A percentile compares a stretch with the other conserved stretches of the same genome.
Evolutionary conservation across 2,329 filamentous ascomycete genomes (phyloP).

Genomic region (Arthrinium puccinioides): DNA sequence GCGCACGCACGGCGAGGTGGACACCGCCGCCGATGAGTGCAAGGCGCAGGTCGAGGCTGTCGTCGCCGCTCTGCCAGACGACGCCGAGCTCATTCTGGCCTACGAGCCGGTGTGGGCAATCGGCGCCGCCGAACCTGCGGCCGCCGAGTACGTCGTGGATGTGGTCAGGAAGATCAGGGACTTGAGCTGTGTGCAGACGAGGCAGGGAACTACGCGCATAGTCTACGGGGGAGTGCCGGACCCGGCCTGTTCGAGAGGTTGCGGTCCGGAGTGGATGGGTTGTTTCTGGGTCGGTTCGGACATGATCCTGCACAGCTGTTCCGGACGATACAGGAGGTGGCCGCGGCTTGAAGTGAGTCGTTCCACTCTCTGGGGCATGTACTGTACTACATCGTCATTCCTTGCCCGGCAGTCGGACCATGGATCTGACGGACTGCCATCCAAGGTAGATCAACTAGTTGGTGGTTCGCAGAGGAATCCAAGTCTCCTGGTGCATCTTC

Average conservation of each 20-base stretch:
- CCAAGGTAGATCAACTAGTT: too few species aligned
- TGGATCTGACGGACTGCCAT: too few species aligned
- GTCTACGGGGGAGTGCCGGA: constrained; percentile 81
- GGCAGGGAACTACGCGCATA: constrained; percentile 56
- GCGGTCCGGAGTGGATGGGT: constrained; percentile 64
- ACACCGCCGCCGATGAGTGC: constrained; percentile 58
- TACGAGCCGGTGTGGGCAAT: constrained; percentile 92
- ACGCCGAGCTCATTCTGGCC: constrained; percentile 66
- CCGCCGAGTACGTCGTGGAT: constrained; percentile 62
- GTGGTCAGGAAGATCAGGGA: constrained; percentile 59
- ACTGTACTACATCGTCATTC: too few species aligned
- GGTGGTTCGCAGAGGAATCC: too few species aligned
- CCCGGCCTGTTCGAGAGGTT: constrained; percentile 67
- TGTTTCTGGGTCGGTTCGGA: constrained; percentile 76
- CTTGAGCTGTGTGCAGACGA: constrained; percentile 40
- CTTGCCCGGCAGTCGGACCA: too few species aligned
- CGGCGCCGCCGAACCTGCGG: constrained; percentile 64
- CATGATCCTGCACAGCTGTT: constrained; percentile 68
- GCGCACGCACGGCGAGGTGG: constrained; percentile 42
- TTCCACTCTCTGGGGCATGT: too few species aligned
- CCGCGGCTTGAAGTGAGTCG: constrained; percentile 32
- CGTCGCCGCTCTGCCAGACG: constrained; percentile 49
- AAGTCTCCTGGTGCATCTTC: too few species aligned
- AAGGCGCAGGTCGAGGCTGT: constrained; percentile 57
- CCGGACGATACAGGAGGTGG: constrained; percentile 66